Evolutionary conservation across 192 early-diverging fungal genomes (phyloP), one percentile per base, ranked within the genome.

Genomic region (Rhizophagus sp.): DNA sequence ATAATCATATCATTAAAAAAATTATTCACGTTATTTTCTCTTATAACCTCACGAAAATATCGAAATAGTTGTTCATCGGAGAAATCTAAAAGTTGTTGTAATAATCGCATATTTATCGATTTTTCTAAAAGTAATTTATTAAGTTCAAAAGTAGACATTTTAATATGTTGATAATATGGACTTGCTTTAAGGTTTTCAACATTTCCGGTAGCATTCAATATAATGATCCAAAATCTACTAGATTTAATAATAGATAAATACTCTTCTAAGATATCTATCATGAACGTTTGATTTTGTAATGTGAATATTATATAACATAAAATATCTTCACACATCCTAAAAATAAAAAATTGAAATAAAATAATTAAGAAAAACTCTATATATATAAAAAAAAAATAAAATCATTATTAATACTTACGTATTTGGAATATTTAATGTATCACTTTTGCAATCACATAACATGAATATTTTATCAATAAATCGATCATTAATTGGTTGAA

Each of bases 241-340:
- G 27, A 27, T 17, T 34, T 34, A 67, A 67, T 25, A 15, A 67
- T 19, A 34, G 27, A 34, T 17, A 67, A 30, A 30, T 67, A 33
- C 15, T 19, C 27, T 13, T 30, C 10, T 6, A 13, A 22, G 11
- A 34, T 47, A 47, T 12, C 11, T 2, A 1, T 25, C 2, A 71
- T 13, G 15, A 6, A 19, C 27, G 7, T 24, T 10, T 67, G 27
- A 17, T 67, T 24, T 24, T 24, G 41, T 13, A 71, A 24, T 9
- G 3, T 24, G 25, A 39, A 25, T 24, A 71, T 47, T 3, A 71
- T 71, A 47, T 71, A 39, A 10, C 69, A 71, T 30, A 71, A 71
- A 7, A 71, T n/a, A 1, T 71, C 41, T 71, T 71, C 69, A 47
- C 69, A 44, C 24, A 24, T n/a, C n/a, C 69, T 71, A 71, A 47